Conservation (phyloP, 2,329 filamentous ascomycete genomes). For the Fusarium falciforme region DNA sequence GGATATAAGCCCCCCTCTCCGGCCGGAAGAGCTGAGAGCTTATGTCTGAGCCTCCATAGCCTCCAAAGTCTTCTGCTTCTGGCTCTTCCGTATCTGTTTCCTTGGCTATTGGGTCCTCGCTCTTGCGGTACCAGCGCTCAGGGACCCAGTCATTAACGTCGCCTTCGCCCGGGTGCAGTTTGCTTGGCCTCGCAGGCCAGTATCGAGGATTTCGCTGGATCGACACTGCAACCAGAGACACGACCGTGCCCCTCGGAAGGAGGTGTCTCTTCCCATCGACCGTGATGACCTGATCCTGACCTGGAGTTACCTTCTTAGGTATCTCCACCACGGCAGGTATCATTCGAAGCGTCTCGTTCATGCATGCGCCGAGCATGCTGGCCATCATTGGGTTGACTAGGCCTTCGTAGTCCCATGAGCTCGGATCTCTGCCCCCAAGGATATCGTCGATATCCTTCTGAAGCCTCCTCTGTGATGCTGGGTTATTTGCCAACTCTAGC, state of each 20-base stretch:
- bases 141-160: conserved; percentile 78
- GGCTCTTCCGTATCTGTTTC: conserved; percentile 23
- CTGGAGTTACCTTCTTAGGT: conserved; percentile 70
- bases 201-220: conserved; percentile 77
- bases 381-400: conserved; percentile 74
- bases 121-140: conserved; percentile 74
- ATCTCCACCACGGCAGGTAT: conserved; percentile 78
- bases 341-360: conserved; percentile 82
- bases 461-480: conserved; percentile 70
- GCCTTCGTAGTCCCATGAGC: conserved; percentile 77
- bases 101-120: conserved; percentile 37
- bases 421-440: conserved; percentile 67
- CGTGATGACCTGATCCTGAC: conserved; percentile 66
- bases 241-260: conserved; percentile 66
- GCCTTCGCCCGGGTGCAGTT: conserved; percentile 54
- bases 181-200: conserved; percentile 71
- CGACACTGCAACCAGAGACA: conserved; percentile 67
- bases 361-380: conserved; percentile 77
- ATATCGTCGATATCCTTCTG: conserved; percentile 77
- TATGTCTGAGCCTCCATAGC: conserved; percentile 70
- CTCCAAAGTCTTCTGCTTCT: conserved; percentile 66
- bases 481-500: conserved; percentile 74
- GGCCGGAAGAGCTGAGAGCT: conserved; percentile 71
- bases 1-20: conserved; percentile 65
- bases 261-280: conserved; percentile 68